A percentile compares a stretch with the other conserved stretches of the same genome.
Conservation (phyloP, 495 filamentous ascomycete genomes). For the Xylaria curta region DNA sequence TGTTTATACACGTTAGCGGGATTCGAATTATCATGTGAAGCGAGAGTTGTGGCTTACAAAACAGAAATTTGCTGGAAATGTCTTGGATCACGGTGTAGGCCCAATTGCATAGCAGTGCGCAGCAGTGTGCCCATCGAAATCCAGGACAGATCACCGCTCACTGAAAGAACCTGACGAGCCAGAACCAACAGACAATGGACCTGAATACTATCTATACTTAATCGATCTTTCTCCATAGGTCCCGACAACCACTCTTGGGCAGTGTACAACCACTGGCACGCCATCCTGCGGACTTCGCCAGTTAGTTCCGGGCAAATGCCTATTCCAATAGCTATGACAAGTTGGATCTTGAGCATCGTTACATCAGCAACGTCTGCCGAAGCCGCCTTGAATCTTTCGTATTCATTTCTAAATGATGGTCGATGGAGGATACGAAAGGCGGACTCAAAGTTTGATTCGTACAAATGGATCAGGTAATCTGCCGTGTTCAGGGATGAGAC, state of each 20-base stretch:
- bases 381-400: not conserved
- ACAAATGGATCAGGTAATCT: not conserved
- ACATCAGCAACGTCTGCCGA: not conserved
- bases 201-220: slow-evolving; percentile 53
- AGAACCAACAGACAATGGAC: slow-evolving; percentile 56
- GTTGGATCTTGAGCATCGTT: slow-evolving; percentile 54
- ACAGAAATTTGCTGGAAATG: slow-evolving; percentile 41
- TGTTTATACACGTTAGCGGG: not conserved
- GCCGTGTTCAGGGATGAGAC: not conserved
- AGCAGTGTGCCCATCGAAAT: slow-evolving; percentile 28
- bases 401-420: slow-evolving; percentile 5
- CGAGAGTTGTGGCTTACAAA: slow-evolving; percentile 20
- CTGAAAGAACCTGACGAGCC: slow-evolving; percentile 52
- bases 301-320: slow-evolving; percentile 47
- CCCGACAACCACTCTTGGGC: slow-evolving; percentile 60
- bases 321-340: slow-evolving; percentile 60
- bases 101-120: slow-evolving; percentile 34
- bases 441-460: not conserved
- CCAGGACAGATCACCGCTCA: slow-evolving; percentile 52
- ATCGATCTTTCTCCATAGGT: slow-evolving; percentile 52
- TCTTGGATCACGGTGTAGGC: slow-evolving; percentile 36
- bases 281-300: slow-evolving; percentile 46
- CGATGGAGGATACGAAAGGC: slow-evolving; percentile 12
- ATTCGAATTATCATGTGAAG: not conserved
- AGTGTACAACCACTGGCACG: slow-evolving; percentile 60